Base-by-base conservation (phyloP, 2,329 filamentous ascomycete genomes). In the Lasiodiplodia hormozganensis region DNA sequence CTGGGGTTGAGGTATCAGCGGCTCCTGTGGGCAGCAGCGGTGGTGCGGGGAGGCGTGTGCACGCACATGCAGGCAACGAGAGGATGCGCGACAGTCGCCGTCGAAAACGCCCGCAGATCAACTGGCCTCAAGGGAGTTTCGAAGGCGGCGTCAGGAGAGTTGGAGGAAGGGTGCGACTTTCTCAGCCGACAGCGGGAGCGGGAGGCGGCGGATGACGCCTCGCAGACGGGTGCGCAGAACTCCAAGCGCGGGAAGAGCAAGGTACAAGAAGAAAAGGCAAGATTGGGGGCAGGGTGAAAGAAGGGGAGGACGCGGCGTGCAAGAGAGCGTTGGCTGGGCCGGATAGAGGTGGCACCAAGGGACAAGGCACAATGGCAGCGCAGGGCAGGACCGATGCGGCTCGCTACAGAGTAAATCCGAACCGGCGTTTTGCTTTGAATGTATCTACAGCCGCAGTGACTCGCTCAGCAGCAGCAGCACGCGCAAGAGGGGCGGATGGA, bases 41-140 rank as follows among this genome's bases (percentile, higher is more conserved):
- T 12, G 51, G 34, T 43, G 49, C 49, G 51, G 62, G 51, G 51
- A 49, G 38, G 36, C 36, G 47, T 10, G 28, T 21, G 43, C 21
- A 54, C 66, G 38, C 36, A 65, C 67, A 43, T 51, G 36, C 51
- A 54, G 18, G 40, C 49, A 68, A 64, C 60, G 67, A 68, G 58
- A 49, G 58, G 14, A 47, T 21, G 56, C 43, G 56, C 54, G 34
- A 43, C 11, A 31, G 47, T 25, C 21, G 47, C 65, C 65, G 54
- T 68, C 57, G 57, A 62, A 56, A 49, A 64, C 57, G 36, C 67
- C 67, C 52, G 67, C 67, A 68, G 67, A 68, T 68, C 66, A 68
- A 68, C 66, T 68, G 66, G 66, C 66, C 66, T 68, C 66, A 68
- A 68, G 66, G 66, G 66, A 68, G 66, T 49, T 68, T 68, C 66